Percentiles rank a stretch among this genome's conserved stretches.
Conservation (phyloP, 768 basidiomycete species). For the Suillus variegatus region DNA sequence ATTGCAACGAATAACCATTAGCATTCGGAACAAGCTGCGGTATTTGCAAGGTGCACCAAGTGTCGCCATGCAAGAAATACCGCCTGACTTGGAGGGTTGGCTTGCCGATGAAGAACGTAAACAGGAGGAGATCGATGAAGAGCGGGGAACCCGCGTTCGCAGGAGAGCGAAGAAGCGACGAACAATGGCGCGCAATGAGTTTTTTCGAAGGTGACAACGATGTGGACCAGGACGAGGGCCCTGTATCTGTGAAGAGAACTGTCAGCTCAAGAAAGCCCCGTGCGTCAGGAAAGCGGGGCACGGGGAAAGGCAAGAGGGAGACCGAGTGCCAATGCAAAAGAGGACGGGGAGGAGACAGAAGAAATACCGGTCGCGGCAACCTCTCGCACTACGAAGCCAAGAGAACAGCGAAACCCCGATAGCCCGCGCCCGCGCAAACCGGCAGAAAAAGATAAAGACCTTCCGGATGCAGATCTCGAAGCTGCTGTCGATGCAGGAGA, state of each 20-base stretch:
- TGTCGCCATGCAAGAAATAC: slow-evolving; percentile 95
- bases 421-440: slow-evolving; percentile 22
- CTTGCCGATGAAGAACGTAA: slow-evolving; percentile 71
- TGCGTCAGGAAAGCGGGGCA: slow-evolving; percentile 25
- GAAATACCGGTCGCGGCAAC: slow-evolving; percentile 27
- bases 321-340: slow-evolving; percentile 28
- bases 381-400: slow-evolving; percentile 34
- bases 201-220: slow-evolving; percentile 74
- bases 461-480: slow-evolving; percentile 33
- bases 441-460: slow-evolving; percentile 29
- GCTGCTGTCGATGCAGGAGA: slow-evolving; percentile 30
- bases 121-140: slow-evolving; percentile 71
- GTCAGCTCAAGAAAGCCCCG: slow-evolving; percentile 20
- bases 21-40: slow-evolving; percentile 83
- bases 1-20: slow-evolving; percentile 85
- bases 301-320: slow-evolving; percentile 37
- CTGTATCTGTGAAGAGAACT: slow-evolving; percentile 32
- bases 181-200: slow-evolving; percentile 62
- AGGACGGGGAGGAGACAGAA: slow-evolving; percentile 41
- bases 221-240: slow-evolving; percentile 48
- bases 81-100: slow-evolving; percentile 83
- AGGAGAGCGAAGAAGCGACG: slow-evolving; percentile 55
- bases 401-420: slow-evolving; percentile 26
- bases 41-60: slow-evolving; percentile 97
- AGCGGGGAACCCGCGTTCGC: slow-evolving; percentile 55